Evolutionary conservation across 768 basidiomycete species (phyloP).

Genomic region (Suillus clintonianus): DNA sequence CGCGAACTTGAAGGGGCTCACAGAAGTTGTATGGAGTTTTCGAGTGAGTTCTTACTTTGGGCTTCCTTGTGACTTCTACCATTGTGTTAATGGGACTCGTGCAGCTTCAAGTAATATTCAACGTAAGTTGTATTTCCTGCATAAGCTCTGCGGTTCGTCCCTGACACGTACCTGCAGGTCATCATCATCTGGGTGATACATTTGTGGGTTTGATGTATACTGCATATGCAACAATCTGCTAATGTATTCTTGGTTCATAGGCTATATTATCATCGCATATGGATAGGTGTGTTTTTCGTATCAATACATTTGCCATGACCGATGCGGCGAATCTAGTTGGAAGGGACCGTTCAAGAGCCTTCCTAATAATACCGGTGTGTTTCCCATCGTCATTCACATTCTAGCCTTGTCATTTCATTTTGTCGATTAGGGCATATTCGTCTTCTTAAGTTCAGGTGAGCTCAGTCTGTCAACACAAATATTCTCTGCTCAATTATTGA

Average conservation of each 20-base stretch:
- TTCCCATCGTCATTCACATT: background rate
- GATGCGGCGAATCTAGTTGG: background rate
- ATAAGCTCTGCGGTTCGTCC: background rate
- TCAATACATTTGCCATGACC: background rate
- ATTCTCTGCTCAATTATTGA: background rate
- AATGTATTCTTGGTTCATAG: background rate
- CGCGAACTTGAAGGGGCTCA: conserved; percentile 26
- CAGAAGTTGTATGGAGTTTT: conserved; percentile 28
- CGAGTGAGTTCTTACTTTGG: background rate
- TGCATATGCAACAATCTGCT: background rate
- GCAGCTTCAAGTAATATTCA: background rate
- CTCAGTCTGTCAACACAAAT: background rate
- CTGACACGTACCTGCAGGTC: background rate
- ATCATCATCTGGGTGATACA: background rate
- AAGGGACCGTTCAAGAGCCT: background rate
- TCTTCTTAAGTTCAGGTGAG: background rate
- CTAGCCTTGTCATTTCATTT: background rate
- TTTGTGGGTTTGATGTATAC: background rate
- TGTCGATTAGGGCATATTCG: background rate
- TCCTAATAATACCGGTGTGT: conserved; percentile 1
- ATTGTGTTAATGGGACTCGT: background rate
- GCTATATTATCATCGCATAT: conserved; percentile 1
- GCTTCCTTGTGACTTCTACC: background rate
- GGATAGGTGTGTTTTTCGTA: background rate
- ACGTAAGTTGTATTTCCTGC: background rate